Conservation (phyloP, 495 filamentous ascomycete species). For the Aspergillus diversus region DNA sequence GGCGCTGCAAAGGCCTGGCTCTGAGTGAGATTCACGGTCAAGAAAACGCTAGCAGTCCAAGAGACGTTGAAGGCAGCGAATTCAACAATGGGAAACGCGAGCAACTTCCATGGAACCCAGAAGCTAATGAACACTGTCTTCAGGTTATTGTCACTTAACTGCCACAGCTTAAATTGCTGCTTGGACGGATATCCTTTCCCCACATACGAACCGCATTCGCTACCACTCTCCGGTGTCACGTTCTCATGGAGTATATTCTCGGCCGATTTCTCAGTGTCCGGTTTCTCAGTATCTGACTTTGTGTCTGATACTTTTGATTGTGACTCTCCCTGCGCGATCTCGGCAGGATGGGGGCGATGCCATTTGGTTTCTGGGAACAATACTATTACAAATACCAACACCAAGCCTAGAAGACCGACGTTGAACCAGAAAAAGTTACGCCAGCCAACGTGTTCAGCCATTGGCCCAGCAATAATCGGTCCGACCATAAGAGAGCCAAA, state of each 20-base stretch:
- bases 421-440: conserved; percentile 62
- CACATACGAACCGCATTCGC: conserved; percentile 36
- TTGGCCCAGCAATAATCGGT: conserved; percentile 62
- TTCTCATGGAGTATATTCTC: conserved; percentile 25
- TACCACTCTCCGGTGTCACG: conserved; percentile 20
- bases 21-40: conserved; percentile 68
- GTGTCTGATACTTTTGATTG: conserved; percentile 9
- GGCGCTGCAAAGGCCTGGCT: conserved; percentile 62
- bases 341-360: conserved; percentile 45
- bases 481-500: conserved; percentile 53
- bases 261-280: conserved; percentile 9
- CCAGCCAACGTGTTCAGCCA: conserved; percentile 60
- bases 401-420: conserved; percentile 50
- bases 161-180: conserved; percentile 57
- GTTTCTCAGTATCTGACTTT: conserved; percentile 24
- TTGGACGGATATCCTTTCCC: conserved; percentile 56
- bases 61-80: conserved; percentile 61
- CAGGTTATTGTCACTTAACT: conserved; percentile 42
- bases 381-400: conserved; percentile 54
- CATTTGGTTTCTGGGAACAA: conserved; percentile 66
- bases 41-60: conserved; percentile 61
- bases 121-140: conserved; percentile 44
- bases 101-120: conserved; percentile 58
- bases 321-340: conserved; percentile 12
- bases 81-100: conserved; percentile 67